phyloP scores from a whole-genome alignment of 2,329 filamentous ascomycete species.

The Rhexocercosporidium sp. region DNA sequence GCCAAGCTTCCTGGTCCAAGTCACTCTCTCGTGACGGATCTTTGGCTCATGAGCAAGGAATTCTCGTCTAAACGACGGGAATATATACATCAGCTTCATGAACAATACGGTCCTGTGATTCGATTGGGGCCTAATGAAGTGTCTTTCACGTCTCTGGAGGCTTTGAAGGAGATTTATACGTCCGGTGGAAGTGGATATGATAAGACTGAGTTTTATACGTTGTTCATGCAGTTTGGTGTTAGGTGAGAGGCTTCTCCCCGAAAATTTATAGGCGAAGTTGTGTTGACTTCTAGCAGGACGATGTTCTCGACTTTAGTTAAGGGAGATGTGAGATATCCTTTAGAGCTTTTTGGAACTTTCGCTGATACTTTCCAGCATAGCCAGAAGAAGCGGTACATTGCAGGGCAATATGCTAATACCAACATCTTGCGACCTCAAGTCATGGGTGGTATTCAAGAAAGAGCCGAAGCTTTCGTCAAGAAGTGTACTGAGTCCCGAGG shows the following conservation, averaged over 20 bases:
- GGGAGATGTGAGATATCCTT: conserved; percentile 29
- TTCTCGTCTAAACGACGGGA: conserved; percentile 56
- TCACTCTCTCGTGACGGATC: conserved; percentile 29
- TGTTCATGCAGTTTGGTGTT: conserved; percentile 63
- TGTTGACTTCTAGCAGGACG: conserved; percentile 35
- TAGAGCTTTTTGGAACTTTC: not conserved
- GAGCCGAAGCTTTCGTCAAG: conserved; percentile 59
- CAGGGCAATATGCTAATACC: conserved; percentile 71
- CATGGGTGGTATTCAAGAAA: conserved; percentile 61
- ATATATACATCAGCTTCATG: conserved; percentile 62
- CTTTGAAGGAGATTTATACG: conserved; percentile 67
- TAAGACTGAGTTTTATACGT: conserved; percentile 67
- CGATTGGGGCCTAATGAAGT: conserved; percentile 63
- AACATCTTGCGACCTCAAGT: conserved; percentile 64
- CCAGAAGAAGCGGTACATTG: conserved; percentile 65
- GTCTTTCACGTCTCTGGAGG: conserved; percentile 60
- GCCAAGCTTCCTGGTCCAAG: conserved; percentile 36
- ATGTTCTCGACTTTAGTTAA: conserved; percentile 46
- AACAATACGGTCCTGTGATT: conserved; percentile 60
- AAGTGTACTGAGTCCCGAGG: conserved; percentile 54
- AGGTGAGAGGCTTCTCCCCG: conserved; percentile 47
- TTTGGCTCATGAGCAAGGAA: conserved; percentile 49
- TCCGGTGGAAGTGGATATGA: conserved; percentile 67
- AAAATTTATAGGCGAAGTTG: not conserved
- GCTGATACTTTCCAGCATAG: conserved; percentile 55